Conservation (phyloP, 257 asterid genomes). For the Solanum pinnatisectum region DNA sequence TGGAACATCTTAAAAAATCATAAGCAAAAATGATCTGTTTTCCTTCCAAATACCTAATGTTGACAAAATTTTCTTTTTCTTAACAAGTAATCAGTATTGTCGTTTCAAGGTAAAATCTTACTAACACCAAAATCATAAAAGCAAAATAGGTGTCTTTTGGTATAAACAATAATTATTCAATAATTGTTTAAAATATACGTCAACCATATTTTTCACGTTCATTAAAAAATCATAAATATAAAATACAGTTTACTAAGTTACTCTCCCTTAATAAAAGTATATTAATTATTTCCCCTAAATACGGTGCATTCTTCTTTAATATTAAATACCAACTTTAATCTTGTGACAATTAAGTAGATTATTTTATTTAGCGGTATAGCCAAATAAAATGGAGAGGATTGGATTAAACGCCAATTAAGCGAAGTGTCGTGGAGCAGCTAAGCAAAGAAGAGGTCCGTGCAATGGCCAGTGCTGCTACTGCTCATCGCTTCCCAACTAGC, state of each 20-base stretch:
- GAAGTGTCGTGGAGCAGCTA: not conserved
- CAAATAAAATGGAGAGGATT: not conserved
- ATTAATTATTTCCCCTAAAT: no score
- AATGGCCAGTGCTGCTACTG: not conserved
- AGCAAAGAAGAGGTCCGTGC: not conserved
- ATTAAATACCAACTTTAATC: not conserved
- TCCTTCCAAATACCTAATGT: not conserved
- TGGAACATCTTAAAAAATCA: not conserved
- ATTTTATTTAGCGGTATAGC: not conserved
- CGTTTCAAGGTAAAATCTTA: no score
- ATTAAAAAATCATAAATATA: no score
- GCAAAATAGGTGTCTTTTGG: no score
- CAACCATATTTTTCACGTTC: no score
- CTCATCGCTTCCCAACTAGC: not conserved
- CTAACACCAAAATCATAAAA: no score
- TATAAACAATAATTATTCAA: no score
- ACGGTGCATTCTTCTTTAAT: not conserved
- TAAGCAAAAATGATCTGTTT: not conserved
- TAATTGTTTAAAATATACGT: no score
- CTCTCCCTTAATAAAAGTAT: no score
- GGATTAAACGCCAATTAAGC: not conserved
- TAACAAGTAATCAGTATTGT: no score
- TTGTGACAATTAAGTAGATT: not conserved
- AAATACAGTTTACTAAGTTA: no score
- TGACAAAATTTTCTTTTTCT: no score